Percentiles rank a stretch among this genome's conserved stretches.
These are phyloP conservation scores for Phialocephala sp. DNA, from an alignment of 2,329 filamentous ascomycete genomes.

Conservation along the genomic window DNA sequence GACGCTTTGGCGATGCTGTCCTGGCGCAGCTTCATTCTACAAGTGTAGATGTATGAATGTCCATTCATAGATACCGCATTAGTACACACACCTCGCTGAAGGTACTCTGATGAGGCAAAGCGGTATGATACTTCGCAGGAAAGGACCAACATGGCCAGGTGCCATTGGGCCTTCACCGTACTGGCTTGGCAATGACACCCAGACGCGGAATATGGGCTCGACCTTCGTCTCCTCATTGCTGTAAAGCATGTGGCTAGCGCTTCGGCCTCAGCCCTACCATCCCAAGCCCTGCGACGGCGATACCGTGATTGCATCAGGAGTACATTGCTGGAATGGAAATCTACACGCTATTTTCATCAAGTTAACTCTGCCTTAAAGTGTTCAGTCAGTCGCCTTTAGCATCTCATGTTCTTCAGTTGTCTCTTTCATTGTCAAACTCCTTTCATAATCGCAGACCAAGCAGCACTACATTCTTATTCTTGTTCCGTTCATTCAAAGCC, in stretches of 20 bases:
- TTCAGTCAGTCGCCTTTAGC: background rate
- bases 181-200: background rate
- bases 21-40: background rate
- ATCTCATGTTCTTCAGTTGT: background rate
- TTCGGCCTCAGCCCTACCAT: background rate
- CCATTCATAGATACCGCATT: background rate
- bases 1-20: background rate
- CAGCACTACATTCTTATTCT: background rate
- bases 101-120: constrained; percentile 5
- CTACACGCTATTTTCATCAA: background rate
- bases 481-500: background rate
- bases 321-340: background rate
- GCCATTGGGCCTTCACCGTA: background rate
- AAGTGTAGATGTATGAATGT: background rate
- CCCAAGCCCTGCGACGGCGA: background rate
- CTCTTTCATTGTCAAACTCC: background rate
- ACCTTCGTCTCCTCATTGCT: background rate
- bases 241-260: background rate
- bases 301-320: background rate
- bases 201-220: background rate
- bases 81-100: background rate
- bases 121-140: background rate
- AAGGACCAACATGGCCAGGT: background rate
- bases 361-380: background rate
- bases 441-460: background rate